Evolutionary conservation across 2,329 filamentous ascomycete species (phyloP).

Genomic region (Paracorniculantispora psalliotae): DNA sequence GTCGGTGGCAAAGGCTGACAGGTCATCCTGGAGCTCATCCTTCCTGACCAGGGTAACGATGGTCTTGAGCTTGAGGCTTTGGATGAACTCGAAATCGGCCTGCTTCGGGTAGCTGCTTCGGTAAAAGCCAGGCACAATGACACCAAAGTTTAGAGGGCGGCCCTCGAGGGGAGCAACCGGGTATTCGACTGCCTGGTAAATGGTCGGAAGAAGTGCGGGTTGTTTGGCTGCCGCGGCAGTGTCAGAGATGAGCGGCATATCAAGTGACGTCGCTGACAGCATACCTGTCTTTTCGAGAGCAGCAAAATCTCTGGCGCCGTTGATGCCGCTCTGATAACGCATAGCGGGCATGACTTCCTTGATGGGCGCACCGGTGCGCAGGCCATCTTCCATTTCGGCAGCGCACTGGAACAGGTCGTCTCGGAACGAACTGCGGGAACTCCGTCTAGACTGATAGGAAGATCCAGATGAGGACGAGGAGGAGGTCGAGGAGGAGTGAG

Average conservation of each 20-base stretch:
- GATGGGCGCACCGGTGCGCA: neutral
- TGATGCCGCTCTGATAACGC: neutral
- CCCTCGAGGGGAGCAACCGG: slow-evolving; percentile 23
- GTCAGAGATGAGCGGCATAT: neutral
- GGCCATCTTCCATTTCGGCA: slow-evolving; percentile 23
- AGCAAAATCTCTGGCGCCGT: neutral
- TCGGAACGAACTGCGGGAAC: slow-evolving; percentile 25
- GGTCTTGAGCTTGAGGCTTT: slow-evolving; percentile 66
- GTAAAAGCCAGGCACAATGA: slow-evolving; percentile 69
- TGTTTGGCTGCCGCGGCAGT: neutral
- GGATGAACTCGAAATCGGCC: slow-evolving; percentile 66
- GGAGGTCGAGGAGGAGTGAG: slow-evolving; percentile 1
- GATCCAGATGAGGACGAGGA: slow-evolving; percentile 14
- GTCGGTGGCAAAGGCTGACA: slow-evolving; percentile 56
- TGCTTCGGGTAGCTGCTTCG: slow-evolving; percentile 74
- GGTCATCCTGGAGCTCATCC: slow-evolving; percentile 48
- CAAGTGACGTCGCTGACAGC: neutral
- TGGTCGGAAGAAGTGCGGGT: neutral
- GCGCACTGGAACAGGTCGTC: slow-evolving; percentile 22
- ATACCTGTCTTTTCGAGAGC: slow-evolving; percentile 9
- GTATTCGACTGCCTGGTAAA: slow-evolving; percentile 12
- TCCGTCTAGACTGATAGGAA: slow-evolving; percentile 25
- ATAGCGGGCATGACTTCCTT: neutral
- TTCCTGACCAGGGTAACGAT: slow-evolving; percentile 67
- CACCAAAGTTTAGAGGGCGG: slow-evolving; percentile 67